Evolutionary conservation across 352 stramenopile genomes (phyloP).

Genomic region (Saprolegnia parasitica): DNA sequence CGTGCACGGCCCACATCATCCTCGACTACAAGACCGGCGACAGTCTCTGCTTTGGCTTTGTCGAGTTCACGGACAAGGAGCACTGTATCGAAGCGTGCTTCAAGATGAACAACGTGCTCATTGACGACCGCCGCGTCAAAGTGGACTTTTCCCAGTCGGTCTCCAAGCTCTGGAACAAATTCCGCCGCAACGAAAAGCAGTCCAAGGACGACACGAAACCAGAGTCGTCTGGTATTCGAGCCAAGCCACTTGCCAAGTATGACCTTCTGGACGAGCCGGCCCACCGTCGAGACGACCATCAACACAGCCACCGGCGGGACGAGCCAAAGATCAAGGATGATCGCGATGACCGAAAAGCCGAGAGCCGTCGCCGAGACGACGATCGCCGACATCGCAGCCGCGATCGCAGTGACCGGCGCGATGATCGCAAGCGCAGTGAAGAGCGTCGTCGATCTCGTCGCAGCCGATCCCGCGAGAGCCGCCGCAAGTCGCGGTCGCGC

Average conservation of each 20-base stretch:
- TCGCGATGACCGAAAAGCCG: slow-evolving; percentile 8
- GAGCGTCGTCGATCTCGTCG: neutral
- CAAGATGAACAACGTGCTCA: slow-evolving; percentile 99
- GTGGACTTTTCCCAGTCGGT: slow-evolving; percentile 98
- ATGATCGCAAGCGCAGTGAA: neutral
- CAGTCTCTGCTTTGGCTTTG: slow-evolving; percentile 98
- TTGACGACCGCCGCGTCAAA: slow-evolving; percentile 95
- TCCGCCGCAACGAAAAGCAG: slow-evolving; percentile 61
- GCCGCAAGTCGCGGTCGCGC: neutral
- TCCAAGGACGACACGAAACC: slow-evolving; percentile 36
- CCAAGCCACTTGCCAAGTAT: slow-evolving; percentile 31
- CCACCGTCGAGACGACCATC: neutral
- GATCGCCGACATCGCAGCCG: neutral
- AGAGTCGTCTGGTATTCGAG: too few relatives aligned
- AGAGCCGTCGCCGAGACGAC: neutral
- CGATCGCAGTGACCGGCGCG: neutral
- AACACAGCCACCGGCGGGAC: too few relatives aligned
- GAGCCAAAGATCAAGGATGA: too few relatives aligned
- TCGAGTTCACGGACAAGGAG: slow-evolving; percentile 95
- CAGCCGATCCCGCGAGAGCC: neutral
- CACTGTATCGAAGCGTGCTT: slow-evolving; percentile 96
- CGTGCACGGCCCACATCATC: slow-evolving; percentile 92
- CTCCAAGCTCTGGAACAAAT: slow-evolving; percentile 95
- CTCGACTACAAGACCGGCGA: slow-evolving; percentile 96
- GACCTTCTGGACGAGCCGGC: slow-evolving; percentile 48